phyloP scores from a whole-genome alignment of 768 basidiomycete genomes.

The Kockovaella imperatae region DNA sequence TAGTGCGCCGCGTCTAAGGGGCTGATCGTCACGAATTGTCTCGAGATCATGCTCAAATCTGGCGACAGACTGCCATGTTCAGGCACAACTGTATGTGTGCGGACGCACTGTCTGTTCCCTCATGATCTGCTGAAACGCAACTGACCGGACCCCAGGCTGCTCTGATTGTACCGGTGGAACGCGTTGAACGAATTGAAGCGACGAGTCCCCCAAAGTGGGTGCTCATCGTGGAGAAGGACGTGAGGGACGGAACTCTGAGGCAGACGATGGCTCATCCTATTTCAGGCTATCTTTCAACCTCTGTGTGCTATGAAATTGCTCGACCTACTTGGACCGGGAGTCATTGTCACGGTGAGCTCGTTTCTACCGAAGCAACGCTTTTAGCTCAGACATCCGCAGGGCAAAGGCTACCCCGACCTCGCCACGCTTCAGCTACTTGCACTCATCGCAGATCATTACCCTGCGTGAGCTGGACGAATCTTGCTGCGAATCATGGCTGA shows the following conservation, averaged over 20 bases:
- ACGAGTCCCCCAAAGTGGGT: constrained; percentile 62
- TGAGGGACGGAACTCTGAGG: constrained; percentile 34
- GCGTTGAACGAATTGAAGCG: constrained; percentile 58
- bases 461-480: constrained; percentile 48
- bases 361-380: neutral
- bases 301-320: constrained; percentile 58
- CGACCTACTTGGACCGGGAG: constrained; percentile 57
- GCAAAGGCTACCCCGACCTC: constrained; percentile 94
- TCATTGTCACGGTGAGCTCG: constrained; percentile 64
- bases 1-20: constrained; percentile 91
- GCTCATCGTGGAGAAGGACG: constrained; percentile 90
- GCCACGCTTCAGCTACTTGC: constrained; percentile 79
- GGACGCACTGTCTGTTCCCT: neutral
- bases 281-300: constrained; percentile 87
- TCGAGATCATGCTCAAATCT: constrained; percentile 54
- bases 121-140: neutral
- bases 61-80: constrained; percentile 49
- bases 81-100: constrained; percentile 10
- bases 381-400: constrained; percentile 49
- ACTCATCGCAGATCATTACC: constrained; percentile 60
- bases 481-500: neutral
- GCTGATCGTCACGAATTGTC: constrained; percentile 62
- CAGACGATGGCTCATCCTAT: neutral
- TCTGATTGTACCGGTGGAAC: constrained; percentile 69
- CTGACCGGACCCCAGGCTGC: constrained; percentile 52